Conservation (phyloP, 176 grass and related monocot genomes). For the Dendrocalamus sinicus region DNA sequence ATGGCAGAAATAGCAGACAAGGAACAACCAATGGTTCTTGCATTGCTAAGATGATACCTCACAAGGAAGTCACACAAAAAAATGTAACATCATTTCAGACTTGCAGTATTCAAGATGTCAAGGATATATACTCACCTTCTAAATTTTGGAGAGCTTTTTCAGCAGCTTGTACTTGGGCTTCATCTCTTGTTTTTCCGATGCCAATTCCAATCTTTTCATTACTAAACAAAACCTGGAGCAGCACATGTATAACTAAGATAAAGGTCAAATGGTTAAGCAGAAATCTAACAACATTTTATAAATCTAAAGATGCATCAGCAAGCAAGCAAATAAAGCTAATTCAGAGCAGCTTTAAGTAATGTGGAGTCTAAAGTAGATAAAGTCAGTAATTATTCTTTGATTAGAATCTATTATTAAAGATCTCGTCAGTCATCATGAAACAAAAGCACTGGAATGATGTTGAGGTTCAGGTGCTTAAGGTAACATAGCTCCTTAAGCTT, state of each 20-base stretch:
- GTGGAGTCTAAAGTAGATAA: neutral
- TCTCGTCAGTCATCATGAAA: slow-evolving; percentile 21
- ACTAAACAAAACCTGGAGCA: slow-evolving; percentile 83
- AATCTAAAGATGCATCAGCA: slow-evolving; percentile 24
- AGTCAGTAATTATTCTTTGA: neutral
- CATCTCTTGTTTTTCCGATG: slow-evolving; percentile 86
- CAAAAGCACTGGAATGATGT: slow-evolving; percentile 7
- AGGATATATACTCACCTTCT: slow-evolving; percentile 60
- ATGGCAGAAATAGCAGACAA: neutral
- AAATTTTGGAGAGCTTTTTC: slow-evolving; percentile 87
- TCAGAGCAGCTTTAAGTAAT: neutral
- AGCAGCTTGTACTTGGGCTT: slow-evolving; percentile 91
- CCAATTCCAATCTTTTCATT: slow-evolving; percentile 91
- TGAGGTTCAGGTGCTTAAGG: neutral
- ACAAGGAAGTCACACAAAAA: neutral
- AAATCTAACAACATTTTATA: slow-evolving; percentile 21
- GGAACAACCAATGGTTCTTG: slow-evolving; percentile 10
- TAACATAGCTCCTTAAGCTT: slow-evolving; percentile 3
- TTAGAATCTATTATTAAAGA: neutral
- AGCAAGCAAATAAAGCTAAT: slow-evolving; percentile 20
- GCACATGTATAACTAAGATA: slow-evolving; percentile 31
- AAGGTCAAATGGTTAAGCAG: slow-evolving; percentile 34
- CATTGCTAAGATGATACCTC: neutral
- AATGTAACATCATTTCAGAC: neutral
- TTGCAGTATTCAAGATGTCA: slow-evolving; percentile 12